These are phyloP conservation scores for Neurospora pannonica DNA, from an alignment of 495 filamentous ascomycete species.

Conservation along the genomic window DNA sequence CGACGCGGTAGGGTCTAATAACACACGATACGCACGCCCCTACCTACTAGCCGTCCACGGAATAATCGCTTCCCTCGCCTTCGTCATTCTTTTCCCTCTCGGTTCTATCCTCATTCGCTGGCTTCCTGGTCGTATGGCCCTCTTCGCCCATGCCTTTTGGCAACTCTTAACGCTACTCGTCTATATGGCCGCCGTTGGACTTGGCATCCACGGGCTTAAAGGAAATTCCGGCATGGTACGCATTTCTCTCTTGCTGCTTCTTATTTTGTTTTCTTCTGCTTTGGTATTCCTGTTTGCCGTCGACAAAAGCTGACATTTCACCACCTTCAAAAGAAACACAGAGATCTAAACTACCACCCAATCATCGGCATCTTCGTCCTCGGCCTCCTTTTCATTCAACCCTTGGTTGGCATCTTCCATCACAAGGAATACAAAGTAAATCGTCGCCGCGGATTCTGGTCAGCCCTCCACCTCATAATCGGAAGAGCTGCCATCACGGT, in stretches of 20 bases:
- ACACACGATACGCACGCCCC: no score
- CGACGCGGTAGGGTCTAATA: no score
- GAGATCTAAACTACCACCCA: slow-evolving; percentile 37
- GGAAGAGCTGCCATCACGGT: slow-evolving; percentile 49
- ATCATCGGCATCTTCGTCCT: slow-evolving; percentile 53
- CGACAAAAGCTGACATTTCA: neutral
- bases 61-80: slow-evolving; percentile 31
- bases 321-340: neutral
- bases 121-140: slow-evolving; percentile 21
- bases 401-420: slow-evolving; percentile 51
- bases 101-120: slow-evolving; percentile 48
- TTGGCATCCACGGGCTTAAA: slow-evolving; percentile 49
- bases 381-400: slow-evolving; percentile 47
- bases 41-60: slow-evolving; percentile 32
- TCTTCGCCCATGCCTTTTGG: slow-evolving; percentile 41
- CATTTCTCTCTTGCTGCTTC: neutral
- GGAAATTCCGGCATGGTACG: slow-evolving; percentile 14
- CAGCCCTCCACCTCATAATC: slow-evolving; percentile 52
- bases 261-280: neutral
- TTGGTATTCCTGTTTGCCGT: no score
- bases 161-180: slow-evolving; percentile 45
- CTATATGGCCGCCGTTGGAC: slow-evolving; percentile 44
- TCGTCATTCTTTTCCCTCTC: slow-evolving; percentile 44
- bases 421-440: slow-evolving; percentile 43
- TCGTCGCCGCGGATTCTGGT: slow-evolving; percentile 38